Conservation (phyloP, 2,329 filamentous ascomycete species). For the Microdochium bolleyi region DNA sequence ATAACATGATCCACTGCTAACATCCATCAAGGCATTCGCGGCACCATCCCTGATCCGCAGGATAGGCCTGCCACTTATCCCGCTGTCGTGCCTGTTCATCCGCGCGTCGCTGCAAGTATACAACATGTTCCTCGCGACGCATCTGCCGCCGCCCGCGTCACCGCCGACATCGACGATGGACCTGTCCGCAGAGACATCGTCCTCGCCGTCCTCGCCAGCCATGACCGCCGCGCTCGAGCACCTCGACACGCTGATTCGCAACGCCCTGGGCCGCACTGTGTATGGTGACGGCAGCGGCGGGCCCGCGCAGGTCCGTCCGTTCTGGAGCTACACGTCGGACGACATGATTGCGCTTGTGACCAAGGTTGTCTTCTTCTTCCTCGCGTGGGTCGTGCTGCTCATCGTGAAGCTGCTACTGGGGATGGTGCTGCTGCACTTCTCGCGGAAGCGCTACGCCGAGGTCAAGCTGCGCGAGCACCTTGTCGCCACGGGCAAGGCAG, state of each 20-base stretch:
- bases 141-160: slow-evolving; percentile 70
- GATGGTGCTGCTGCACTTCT: slow-evolving; percentile 75
- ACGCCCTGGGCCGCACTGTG: slow-evolving; percentile 66
- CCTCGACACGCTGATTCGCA: slow-evolving; percentile 69
- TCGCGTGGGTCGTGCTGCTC: slow-evolving; percentile 76
- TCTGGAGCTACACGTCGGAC: slow-evolving; percentile 57
- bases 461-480: slow-evolving; percentile 68
- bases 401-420: slow-evolving; percentile 80
- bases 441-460: slow-evolving; percentile 66
- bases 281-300: slow-evolving; percentile 42
- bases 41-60: slow-evolving; percentile 85
- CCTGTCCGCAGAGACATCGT: slow-evolving; percentile 50
- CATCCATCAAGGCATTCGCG: slow-evolving; percentile 61
- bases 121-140: slow-evolving; percentile 91
- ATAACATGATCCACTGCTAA: slow-evolving; percentile 3
- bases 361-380: slow-evolving; percentile 80
- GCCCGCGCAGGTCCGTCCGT: slow-evolving; percentile 27
- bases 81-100: slow-evolving; percentile 90
- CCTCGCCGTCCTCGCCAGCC: slow-evolving; percentile 59
- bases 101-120: slow-evolving; percentile 92
- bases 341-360: slow-evolving; percentile 68
- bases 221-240: slow-evolving; percentile 72
- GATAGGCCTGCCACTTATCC: slow-evolving; percentile 84
- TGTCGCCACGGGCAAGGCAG: slow-evolving; percentile 34
- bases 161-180: slow-evolving; percentile 58